A percentile compares a stretch with the other conserved stretches of the same genome.
These are phyloP conservation scores for Termitomyces heimii DNA, from an alignment of 768 basidiomycete species.

Conservation along the genomic window DNA sequence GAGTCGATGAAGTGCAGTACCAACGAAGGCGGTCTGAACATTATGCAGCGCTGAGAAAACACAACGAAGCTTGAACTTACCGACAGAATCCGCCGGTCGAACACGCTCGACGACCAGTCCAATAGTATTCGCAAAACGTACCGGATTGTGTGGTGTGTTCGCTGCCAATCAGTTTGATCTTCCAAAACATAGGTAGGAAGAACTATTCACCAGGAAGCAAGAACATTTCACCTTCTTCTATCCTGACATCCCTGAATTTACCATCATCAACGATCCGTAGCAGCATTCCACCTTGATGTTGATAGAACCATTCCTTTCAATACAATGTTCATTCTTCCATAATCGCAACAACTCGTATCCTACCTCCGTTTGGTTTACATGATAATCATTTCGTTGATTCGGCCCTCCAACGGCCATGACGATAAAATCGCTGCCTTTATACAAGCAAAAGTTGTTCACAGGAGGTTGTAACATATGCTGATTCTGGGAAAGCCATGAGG, in stretches of 20 bases:
- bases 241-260: constrained; percentile 76
- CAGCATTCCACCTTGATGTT: constrained; percentile 91
- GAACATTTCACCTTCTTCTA: constrained; percentile 97
- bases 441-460: background rate
- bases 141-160: constrained; percentile 95
- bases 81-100: constrained; percentile 67
- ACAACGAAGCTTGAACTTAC: constrained; percentile 35
- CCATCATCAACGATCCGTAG: constrained; percentile 81
- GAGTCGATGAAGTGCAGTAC: constrained; percentile 52
- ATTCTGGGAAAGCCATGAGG: constrained; percentile 84
- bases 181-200: background rate
- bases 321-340: constrained; percentile 37
- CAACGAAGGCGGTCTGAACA: constrained; percentile 81
- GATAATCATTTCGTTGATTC: constrained; percentile 94
- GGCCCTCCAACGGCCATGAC: constrained; percentile 96
- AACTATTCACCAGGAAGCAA: constrained; percentile 70
- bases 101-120: constrained; percentile 89
- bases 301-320: constrained; percentile 99
- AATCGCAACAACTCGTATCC: constrained; percentile 7
- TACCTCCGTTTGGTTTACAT: constrained; percentile 93
- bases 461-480: constrained; percentile 53
- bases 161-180: constrained; percentile 33
- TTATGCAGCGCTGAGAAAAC: background rate
- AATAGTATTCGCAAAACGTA: constrained; percentile 84
- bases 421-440: constrained; percentile 71